Evolutionary conservation across 495 filamentous ascomycete species (phyloP), one percentile per base, ranked within the genome.

Genomic region (Ramalina intermedia): DNA sequence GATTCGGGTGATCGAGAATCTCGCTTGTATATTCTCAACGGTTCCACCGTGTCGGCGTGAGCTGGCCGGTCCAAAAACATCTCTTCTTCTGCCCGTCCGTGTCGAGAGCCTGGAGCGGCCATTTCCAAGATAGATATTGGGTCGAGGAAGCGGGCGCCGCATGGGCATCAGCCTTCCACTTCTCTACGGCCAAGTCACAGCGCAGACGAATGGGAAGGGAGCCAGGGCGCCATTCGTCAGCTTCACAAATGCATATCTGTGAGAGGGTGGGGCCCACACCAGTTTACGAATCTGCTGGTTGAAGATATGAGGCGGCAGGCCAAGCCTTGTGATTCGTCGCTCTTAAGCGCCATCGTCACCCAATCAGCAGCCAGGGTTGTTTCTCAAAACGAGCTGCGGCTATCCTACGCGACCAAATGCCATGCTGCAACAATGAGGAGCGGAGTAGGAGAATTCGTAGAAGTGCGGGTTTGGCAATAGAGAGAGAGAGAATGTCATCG

Each of bases 11-110:
- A 65, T 67, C 71, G 60, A 61, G 66, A 65, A 62, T 76, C 59
- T 63, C 71, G 72, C 63, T 94, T 94, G 69, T 78, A 80, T 58
- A 96, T 94, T 54, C 87, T 78, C 61, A 96, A 66, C 24, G 89
- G 89, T 49, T 83, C 87, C 50, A 96, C 75, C 2, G 81, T 82
- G 45, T 80, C 75, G 21, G 69, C 68, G 46, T 66, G 66, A 17
- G 66, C 63, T 29, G 71, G 75, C 14, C 75, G 67, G 55, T 73
- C 73, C 55, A 89, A 72, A 62, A 90, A 90, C 62, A 91, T 77
- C 69, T 90, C 85, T 52, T 84, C 82, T 37, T 82, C 75, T 45
- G 74, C 73, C 55, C 76, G 70, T 56, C 76, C 76, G 55, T 63
- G 61, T 56, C 63, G 66, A 39, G 63, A 68, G 58, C 64, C 57